These are phyloP conservation scores for Euphorbia celastroides DNA, from an alignment of 441 rosid species.

Conservation along the genomic window DNA sequence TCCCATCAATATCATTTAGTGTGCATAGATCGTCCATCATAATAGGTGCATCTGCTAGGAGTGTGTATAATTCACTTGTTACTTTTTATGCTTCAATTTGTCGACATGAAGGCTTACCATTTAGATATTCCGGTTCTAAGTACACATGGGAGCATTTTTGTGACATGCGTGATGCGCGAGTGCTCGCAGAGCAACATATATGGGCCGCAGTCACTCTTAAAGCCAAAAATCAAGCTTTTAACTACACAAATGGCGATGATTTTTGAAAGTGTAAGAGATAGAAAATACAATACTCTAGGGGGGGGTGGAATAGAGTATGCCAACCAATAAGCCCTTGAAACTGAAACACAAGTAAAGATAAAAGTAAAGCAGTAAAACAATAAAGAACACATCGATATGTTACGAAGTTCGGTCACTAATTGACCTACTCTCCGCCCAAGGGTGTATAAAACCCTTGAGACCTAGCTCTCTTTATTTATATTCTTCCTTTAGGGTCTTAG, in stretches of 20 bases:
- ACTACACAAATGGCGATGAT: slow-evolving; percentile 31
- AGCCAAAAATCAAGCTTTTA: slow-evolving; percentile 28
- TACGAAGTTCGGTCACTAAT: no score
- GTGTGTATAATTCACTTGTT: slow-evolving; percentile 22
- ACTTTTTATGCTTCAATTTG: slow-evolving; percentile 32
- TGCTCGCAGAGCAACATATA: slow-evolving; percentile 32
- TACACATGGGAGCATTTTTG: slow-evolving; percentile 37
- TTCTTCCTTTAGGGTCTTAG: no score
- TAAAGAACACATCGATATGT: no score
- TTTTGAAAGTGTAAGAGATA: no score
- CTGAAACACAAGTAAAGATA: no score
- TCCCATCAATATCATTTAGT: slow-evolving; percentile 16
- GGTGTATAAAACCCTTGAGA: no score
- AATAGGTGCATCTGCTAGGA: slow-evolving; percentile 31
- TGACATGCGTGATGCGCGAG: slow-evolving; percentile 27
- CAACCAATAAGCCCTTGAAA: no score
- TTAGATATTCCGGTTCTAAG: slow-evolving; percentile 21
- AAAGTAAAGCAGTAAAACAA: no score
- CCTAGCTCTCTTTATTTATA: no score
- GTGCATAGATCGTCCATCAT: slow-evolving; percentile 32
- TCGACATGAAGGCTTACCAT: slow-evolving; percentile 20
- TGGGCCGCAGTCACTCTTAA: slow-evolving; percentile 21
- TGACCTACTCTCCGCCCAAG: no score
- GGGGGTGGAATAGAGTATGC: no score
- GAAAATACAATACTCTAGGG: slow-evolving; percentile 61